Percentiles rank a stretch among this genome's conserved stretches.
Conservation (phyloP, 2,329 filamentous ascomycete species). For the Coniella vitis region DNA sequence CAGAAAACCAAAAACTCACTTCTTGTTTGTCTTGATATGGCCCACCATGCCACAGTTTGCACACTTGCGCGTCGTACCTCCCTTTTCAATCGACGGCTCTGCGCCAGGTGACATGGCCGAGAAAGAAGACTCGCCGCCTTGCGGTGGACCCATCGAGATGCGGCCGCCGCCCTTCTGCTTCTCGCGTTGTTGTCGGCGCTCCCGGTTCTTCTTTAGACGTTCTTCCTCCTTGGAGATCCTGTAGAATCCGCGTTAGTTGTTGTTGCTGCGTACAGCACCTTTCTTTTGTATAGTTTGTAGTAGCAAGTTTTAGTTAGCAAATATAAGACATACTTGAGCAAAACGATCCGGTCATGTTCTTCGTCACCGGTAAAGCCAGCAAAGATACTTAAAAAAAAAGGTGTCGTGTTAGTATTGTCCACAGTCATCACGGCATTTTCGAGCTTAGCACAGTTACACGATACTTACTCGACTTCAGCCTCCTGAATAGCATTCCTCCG, state of each 20-base stretch:
- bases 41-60: slow-evolving; percentile 95
- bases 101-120: slow-evolving; percentile 31
- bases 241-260: background rate
- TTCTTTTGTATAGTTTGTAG: too few species aligned
- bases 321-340: slow-evolving; percentile 44
- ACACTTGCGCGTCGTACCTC: slow-evolving; percentile 80
- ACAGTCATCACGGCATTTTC: too few species aligned
- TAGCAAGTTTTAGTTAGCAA: too few species aligned
- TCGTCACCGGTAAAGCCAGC: slow-evolving; percentile 58
- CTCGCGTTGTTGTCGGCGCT: slow-evolving; percentile 82
- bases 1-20: too few species aligned
- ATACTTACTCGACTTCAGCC: slow-evolving; percentile 64
- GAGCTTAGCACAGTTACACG: too few species aligned
- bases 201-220: slow-evolving; percentile 84
- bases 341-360: slow-evolving; percentile 57
- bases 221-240: slow-evolving; percentile 70
- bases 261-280: too few species aligned
- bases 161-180: slow-evolving; percentile 60
- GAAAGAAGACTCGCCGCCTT: background rate
- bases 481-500: slow-evolving; percentile 64
- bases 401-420: slow-evolving; percentile 18
- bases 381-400: slow-evolving; percentile 39
- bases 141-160: slow-evolving; percentile 19
- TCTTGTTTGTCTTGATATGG: slow-evolving; percentile 99
- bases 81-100: slow-evolving; percentile 41